phyloP scores from a whole-genome alignment of 2,329 filamentous ascomycete species.

The Scopulariopsis brevicaulis region DNA sequence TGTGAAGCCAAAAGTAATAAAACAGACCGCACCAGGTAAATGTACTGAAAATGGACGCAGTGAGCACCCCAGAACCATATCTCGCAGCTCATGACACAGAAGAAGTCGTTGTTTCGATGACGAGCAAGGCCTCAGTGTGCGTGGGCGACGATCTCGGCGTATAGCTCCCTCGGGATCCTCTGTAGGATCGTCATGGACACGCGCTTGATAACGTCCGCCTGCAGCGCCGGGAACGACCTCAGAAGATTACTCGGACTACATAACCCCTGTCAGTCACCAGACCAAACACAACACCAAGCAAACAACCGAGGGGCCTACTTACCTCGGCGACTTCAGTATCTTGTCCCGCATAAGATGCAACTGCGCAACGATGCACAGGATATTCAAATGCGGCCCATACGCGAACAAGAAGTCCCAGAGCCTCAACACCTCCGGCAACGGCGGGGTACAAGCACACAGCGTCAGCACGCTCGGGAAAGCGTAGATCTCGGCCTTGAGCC shows the following conservation, averaged over 20 bases:
- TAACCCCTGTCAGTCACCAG: not conserved
- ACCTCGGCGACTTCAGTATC: constrained; percentile 78
- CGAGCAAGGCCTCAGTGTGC: constrained; percentile 45
- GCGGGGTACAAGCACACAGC: constrained; percentile 89
- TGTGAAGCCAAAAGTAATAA: not conserved
- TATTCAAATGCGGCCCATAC: constrained; percentile 88
- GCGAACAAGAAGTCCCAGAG: constrained; percentile 98
- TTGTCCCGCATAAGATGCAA: constrained; percentile 78
- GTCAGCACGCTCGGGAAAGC: constrained; percentile 93
- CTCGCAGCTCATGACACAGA: no score
- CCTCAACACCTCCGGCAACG: constrained; percentile 80
- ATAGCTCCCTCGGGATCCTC: constrained; percentile 84
- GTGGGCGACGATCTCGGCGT: constrained; percentile 80
- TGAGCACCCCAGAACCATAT: no score
- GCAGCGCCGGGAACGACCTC: constrained; percentile 74
- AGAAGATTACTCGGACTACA: constrained; percentile 80
- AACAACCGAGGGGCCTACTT: constrained; percentile 14
- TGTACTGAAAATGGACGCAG: not conserved
- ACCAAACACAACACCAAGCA: not conserved
- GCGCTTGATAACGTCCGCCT: constrained; percentile 74
- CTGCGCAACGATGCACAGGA: constrained; percentile 93
- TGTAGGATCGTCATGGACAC: constrained; percentile 78
- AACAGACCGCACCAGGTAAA: not conserved
- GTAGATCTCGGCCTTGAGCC: constrained; percentile 86
- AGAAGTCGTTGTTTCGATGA: no score